Base-by-base conservation (phyloP, 1,284 basidiomycete species). In the Microbotryum intermedium region DNA sequence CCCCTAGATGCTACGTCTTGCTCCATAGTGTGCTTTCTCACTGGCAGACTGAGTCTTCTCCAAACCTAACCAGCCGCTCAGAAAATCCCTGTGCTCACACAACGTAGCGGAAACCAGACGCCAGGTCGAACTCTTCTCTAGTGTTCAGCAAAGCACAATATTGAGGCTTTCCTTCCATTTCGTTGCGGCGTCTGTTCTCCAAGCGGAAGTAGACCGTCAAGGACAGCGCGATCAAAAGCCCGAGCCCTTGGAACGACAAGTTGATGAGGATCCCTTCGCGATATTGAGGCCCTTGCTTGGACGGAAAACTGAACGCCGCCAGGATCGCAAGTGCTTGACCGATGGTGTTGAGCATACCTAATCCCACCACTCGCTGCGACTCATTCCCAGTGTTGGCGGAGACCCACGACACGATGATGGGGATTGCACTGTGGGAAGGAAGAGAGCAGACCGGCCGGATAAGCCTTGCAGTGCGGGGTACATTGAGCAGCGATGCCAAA, bases 311-410 rank as follows among this genome's bases (percentile, higher is more conserved):
- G 71, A 77, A 77, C 9, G 76, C 66, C n/a, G 77, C 77, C 25
- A 73, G 68, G 58, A 79, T 70, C 2, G 73, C 72, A 11, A 79
- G 70, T 59, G 76, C 77, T 64, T 79, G 77, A 16, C 76, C 77
- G 60, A 77, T 4, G 34, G 34, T 53, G 72, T 79, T 79, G 54
- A 79, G 73, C 75, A 76, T 76, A 46, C 77, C 77, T 55, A 79
- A 72, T 9, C 69, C 69, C 1, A 76, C 72, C 4, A 76, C 77
- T 50, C 76, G 67, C 61, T 76, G 75, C 25, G 69, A 71, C 59
- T 79, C 73, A 34, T 67, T 69, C 5, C 71, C 71, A n/a, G 71
- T 71, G 66, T 76, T 76, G 52, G 69, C 65, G 1, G 73, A 56
- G 59, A 72, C 70, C 76, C 76, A 77, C 2, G 69, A 58, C 34